Evolutionary conservation across 192 early-diverging fungal species (phyloP), one percentile per base, ranked within the genome.

Genomic region (Gonapodya prolifera): DNA sequence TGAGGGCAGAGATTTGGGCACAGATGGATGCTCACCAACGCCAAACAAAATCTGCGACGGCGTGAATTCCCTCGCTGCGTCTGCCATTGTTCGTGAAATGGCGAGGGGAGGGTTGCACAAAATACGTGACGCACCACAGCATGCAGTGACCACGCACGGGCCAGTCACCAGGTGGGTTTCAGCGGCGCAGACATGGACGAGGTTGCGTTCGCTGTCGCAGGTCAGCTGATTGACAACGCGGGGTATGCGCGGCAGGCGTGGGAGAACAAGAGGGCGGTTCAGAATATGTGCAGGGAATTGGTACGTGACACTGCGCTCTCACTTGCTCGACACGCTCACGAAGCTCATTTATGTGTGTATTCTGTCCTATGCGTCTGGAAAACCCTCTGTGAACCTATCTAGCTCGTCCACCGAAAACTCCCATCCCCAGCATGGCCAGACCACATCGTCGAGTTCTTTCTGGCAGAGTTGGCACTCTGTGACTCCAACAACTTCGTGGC

Each of bases 141-240:
- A n/a, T n/a, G n/a, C n/a, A n/a, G n/a, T n/a, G n/a, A n/a, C n/a
- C n/a, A n/a, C n/a, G n/a, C n/a, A n/a, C n/a, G n/a, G n/a, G n/a
- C n/a, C n/a, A n/a, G n/a, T n/a, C n/a, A n/a, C n/a, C n/a, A n/a
- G n/a, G n/a, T n/a, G n/a, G n/a, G n/a, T n/a, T n/a, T n/a, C n/a
- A n/a, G n/a, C n/a, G n/a, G n/a, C n/a, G n/a, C n/a, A n/a, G n/a
- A 29, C 18, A 73, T 73, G 71, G 31, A 73, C 71, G 71, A 73
- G 32, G 71, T 2, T 8, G 29, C 2, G 2, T 73, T 30, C 71
- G 28, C 13, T 2, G 18, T 32, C 71, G 71, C 71, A 13, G 71
- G 28, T 32, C 28, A 73, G 71, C 16, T 73, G 8, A 73, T 73
- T 29, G 8, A 32, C 2, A 73, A 73, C 71, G 31, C 2, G 18